Base-by-base conservation (phyloP, 306 rosid species). In the Datisca glomerata region DNA sequence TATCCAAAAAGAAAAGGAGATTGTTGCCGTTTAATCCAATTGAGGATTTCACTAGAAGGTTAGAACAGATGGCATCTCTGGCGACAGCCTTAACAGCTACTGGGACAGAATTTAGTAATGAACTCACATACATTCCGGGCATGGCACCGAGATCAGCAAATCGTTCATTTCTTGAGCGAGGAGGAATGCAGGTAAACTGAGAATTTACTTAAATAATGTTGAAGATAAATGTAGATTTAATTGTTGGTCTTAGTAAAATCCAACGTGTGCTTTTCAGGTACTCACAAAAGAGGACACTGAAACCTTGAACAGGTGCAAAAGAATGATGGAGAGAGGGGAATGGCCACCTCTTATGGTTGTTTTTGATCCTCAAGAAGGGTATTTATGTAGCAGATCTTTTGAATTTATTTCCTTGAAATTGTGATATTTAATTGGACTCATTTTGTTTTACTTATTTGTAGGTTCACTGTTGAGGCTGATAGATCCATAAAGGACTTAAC, bases 281-380 rank as follows among this genome's bases (percentile, higher is more conserved):
- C 53, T 84, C 53, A 71, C 85, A 0, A 91, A 78, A 57, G 98
- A 91, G 66, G 94, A 91, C 25, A 20, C 64, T 0, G 94, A 84
- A 31, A 66, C 98, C 12, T 62, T 84, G 7, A 71, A 64, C 56
- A 51, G 73, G 53, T 80, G 93, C 74, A 78, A 48, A 67, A 68
- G 49, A 56, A 91, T 84, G 98, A 69, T 85, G 83, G 78, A 80
- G 47, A 78, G 81, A 57, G 96, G 94, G 42, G 80, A 80, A 51
- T 91, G 96, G 60, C 98, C 96, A 1, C 96, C 98, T 4, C 86
- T 91, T 44, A 71, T 75, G 94, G 96, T 91, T 55, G 94, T 78
- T 68, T 91, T 59, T 69, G 96, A 91, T 80, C 96, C 86, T 43
- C 53, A 70, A 18, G 98, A 91, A 59, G 98, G 98, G 96, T 91